Evolutionary conservation across 805 yeast genomes (phyloP).

Genomic region (Saccharomycopsis babjevae): DNA sequence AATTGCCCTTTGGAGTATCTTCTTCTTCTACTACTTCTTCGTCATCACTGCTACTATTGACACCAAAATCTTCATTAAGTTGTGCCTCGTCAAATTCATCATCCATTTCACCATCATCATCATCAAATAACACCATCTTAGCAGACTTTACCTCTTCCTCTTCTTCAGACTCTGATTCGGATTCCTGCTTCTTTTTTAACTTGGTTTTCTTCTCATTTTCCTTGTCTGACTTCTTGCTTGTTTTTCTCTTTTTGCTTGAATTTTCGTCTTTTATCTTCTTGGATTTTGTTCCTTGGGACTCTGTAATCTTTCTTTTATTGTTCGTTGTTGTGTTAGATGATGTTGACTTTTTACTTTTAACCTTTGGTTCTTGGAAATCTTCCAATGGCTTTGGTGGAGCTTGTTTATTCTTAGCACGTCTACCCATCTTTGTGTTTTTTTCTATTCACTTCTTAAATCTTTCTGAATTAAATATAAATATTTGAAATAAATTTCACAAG

Average conservation of each 20-base stretch:
- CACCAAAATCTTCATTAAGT: slow-evolving; percentile 33
- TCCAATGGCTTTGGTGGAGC: slow-evolving; percentile 85
- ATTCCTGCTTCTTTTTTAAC: slow-evolving; percentile 5
- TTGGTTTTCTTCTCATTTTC: slow-evolving; percentile 23
- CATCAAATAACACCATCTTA: slow-evolving; percentile 69
- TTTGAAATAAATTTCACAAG: no score
- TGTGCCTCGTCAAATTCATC: slow-evolving; percentile 53
- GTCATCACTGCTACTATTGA: slow-evolving; percentile 18
- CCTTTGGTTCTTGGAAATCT: slow-evolving; percentile 54
- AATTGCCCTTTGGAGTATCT: slow-evolving; percentile 1
- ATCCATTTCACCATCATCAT: slow-evolving; percentile 25
- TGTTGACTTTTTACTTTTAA: slow-evolving; percentile 4
- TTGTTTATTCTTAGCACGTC: slow-evolving; percentile 83
- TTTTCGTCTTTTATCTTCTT: slow-evolving; percentile 4
- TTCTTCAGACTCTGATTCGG: slow-evolving; percentile 47
- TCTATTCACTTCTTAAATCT: background rate
- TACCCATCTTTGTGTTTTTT: slow-evolving; percentile 48
- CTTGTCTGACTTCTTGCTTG: slow-evolving; percentile 25
- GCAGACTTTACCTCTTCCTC: slow-evolving; percentile 56
- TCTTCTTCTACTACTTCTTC: slow-evolving; percentile 12
- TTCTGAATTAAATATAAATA: background rate
- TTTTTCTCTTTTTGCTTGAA: slow-evolving; percentile 25
- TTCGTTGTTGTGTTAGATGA: background rate
- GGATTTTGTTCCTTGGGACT: background rate
- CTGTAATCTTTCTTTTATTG: slow-evolving; percentile 3